These are phyloP conservation scores for Excoecaria agallocha DNA, from an alignment of 345 rosid species.

Conservation along the genomic window DNA sequence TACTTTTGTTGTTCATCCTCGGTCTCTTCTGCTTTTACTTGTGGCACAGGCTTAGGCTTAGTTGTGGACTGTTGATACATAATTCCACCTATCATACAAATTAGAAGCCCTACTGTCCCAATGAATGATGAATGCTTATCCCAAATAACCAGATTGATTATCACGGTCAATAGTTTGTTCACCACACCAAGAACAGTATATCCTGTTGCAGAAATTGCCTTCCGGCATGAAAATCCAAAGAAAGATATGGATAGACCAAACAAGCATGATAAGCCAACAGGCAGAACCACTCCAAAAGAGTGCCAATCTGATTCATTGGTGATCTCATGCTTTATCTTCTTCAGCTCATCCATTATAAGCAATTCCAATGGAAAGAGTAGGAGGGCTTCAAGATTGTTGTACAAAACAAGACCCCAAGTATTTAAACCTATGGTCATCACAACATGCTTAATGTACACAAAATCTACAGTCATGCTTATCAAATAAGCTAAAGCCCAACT, in stretches of 20 bases:
- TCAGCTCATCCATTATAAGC: slow-evolving; percentile 90
- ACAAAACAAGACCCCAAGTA: slow-evolving; percentile 95
- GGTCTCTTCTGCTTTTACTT: not conserved
- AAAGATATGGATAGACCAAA: slow-evolving; percentile 93
- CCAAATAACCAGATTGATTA: slow-evolving; percentile 82
- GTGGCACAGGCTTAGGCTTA: slow-evolving; percentile 53
- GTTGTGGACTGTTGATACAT: slow-evolving; percentile 85
- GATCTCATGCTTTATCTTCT: slow-evolving; percentile 82
- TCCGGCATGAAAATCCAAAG: slow-evolving; percentile 93
- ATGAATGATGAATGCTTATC: slow-evolving; percentile 83
- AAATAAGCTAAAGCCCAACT: slow-evolving; percentile 90
- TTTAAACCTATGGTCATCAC: slow-evolving; percentile 94
- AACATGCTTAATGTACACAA: slow-evolving; percentile 96
- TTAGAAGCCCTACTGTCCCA: slow-evolving; percentile 82
- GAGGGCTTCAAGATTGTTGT: too few relatives aligned
- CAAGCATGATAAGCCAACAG: slow-evolving; percentile 79
- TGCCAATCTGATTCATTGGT: slow-evolving; percentile 70
- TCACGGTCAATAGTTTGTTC: slow-evolving; percentile 85
- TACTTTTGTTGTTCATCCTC: slow-evolving; percentile 72
- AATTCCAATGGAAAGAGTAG: slow-evolving; percentile 39
- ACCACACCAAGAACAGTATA: too few relatives aligned
- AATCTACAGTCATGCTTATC: slow-evolving; percentile 91
- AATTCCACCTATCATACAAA: slow-evolving; percentile 88
- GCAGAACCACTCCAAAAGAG: slow-evolving; percentile 67
- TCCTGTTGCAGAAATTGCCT: too few relatives aligned